phyloP scores from a whole-genome alignment of 805 yeast species.

The Myxozyma neglecta region DNA sequence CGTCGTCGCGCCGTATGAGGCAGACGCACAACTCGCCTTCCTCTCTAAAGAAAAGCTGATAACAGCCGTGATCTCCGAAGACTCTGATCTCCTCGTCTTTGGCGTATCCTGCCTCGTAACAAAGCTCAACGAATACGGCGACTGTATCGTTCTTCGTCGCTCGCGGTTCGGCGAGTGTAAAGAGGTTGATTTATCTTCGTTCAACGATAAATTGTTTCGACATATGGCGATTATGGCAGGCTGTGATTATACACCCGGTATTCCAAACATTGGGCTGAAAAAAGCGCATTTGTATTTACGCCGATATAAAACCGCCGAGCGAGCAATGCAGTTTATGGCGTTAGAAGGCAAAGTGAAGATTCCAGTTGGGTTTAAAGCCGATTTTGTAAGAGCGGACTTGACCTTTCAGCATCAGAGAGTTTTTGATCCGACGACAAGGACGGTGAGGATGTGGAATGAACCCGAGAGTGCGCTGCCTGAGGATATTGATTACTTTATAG shows the following conservation, averaged over 20 bases:
- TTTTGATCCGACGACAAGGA: slow-evolving; percentile 58
- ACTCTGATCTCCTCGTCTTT: slow-evolving; percentile 86
- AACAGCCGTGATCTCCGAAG: slow-evolving; percentile 88
- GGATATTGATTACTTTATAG: slow-evolving; percentile 40
- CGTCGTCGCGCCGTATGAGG: slow-evolving; percentile 97
- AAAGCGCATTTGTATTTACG: slow-evolving; percentile 67
- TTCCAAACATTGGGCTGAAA: slow-evolving; percentile 75
- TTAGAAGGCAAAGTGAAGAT: slow-evolving; percentile 60
- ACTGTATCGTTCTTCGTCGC: slow-evolving; percentile 67
- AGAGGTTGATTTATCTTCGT: slow-evolving; percentile 50
- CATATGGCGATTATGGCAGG: slow-evolving; percentile 88
- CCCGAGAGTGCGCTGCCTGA: slow-evolving; percentile 44
- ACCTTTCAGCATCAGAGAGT: slow-evolving; percentile 88
- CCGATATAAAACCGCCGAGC: slow-evolving; percentile 52
- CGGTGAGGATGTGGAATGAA: slow-evolving; percentile 59
- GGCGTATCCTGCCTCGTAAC: slow-evolving; percentile 79
- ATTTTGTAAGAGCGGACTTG: slow-evolving; percentile 63
- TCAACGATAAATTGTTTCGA: slow-evolving; percentile 60
- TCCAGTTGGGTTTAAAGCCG: slow-evolving; percentile 59
- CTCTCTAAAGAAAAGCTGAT: slow-evolving; percentile 72
- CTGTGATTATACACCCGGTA: slow-evolving; percentile 91
- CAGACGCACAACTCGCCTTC: slow-evolving; percentile 95
- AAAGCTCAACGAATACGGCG: slow-evolving; percentile 68
- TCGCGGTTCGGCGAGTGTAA: slow-evolving; percentile 53
- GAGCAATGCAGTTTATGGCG: slow-evolving; percentile 55